Base-by-base conservation (phyloP, 1,139 yeast species). In the Debaryomyces robertsiae region DNA sequence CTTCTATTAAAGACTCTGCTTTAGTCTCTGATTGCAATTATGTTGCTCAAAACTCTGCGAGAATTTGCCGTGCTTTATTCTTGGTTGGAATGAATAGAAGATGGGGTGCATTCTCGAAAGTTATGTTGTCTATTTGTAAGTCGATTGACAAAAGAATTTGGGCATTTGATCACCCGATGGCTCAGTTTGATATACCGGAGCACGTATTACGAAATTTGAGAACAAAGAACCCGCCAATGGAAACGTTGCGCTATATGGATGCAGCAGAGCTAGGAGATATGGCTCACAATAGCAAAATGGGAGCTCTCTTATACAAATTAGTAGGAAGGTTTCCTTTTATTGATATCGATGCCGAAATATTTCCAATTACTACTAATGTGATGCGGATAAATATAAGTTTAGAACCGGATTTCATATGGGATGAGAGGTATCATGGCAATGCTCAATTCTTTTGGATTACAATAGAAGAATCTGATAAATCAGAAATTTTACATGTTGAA, bases 31-130 rank as follows among this genome's bases (percentile, higher is more conserved):
- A 94, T 61, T 75, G 90, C 30, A 86, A 88, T 46, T 94, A 93
- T 59, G 95, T 94, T 44, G 97, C 98, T 1, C 98, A 94, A 56
- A 94, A 94, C 53, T 78, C 98, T 2, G 90, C 93, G 0, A 81
- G 99, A 69, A 93, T 94, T 27, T 80, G 95, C 52, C 77, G 98
- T 18, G 97, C 98, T 0, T 68, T 94, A 37, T 90, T 94, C 53
- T 66, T 91, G 45, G 81, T 94, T 47, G 94, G 96, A 29, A 70
- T 91, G 34, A 86, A 88, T 55, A 74, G 98, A 50, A 73, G 94
- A 48, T 93, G 98, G 98, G 97, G 97, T 3, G 63, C 69, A 7
- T 81, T 90, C 49, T 78, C 93, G 50, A 79, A 81, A 45, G 77
- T 85, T 23, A 77, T 90, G 77, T 67, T 91, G 29, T 76, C 86